Conservation (phyloP, 208 protist genomes). For the Trypanosoma scelopori region DNA sequence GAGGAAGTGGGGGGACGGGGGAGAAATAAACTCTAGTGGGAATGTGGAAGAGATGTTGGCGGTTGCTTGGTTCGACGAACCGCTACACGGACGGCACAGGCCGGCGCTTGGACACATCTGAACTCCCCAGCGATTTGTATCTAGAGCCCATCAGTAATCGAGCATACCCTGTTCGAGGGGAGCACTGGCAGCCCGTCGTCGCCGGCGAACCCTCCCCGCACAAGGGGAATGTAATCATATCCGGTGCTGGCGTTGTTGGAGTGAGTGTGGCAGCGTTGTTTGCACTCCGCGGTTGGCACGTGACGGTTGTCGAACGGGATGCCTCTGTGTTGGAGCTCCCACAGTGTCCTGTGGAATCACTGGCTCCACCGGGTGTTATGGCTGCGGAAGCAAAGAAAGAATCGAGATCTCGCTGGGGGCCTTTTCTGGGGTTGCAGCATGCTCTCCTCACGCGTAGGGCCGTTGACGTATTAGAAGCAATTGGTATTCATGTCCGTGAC, state of each 20-base stretch:
- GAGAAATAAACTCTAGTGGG: not conserved
- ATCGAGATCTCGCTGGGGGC: constrained; percentile 8
- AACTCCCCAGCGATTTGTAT: constrained; percentile 65
- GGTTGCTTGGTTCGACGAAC: constrained; percentile 68
- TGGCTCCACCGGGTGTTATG: not conserved
- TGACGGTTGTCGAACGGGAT: constrained; percentile 72
- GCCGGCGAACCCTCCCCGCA: constrained; percentile 61
- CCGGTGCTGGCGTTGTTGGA: constrained; percentile 85
- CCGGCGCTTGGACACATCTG: constrained; percentile 54
- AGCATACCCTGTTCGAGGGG: constrained; percentile 74
- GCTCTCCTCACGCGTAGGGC: constrained; percentile 78
- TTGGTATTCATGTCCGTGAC: constrained; percentile 52
- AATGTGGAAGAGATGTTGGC: constrained; percentile 54
- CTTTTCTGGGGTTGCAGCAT: constrained; percentile 71
- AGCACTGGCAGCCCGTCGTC: constrained; percentile 84
- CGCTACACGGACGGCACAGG: constrained; percentile 88
- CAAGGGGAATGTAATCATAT: constrained; percentile 85
- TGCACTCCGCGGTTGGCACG: constrained; percentile 83
- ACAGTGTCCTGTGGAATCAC: not conserved
- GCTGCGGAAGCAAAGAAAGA: not conserved
- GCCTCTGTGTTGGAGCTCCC: constrained; percentile 28
- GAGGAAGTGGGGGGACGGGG: not conserved
- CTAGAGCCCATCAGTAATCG: constrained; percentile 85
- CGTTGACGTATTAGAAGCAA: constrained; percentile 66
- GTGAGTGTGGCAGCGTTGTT: constrained; percentile 66